Evolutionary conservation across 345 rosid genomes (phyloP).

Genomic region (Rhizophora mangle): DNA sequence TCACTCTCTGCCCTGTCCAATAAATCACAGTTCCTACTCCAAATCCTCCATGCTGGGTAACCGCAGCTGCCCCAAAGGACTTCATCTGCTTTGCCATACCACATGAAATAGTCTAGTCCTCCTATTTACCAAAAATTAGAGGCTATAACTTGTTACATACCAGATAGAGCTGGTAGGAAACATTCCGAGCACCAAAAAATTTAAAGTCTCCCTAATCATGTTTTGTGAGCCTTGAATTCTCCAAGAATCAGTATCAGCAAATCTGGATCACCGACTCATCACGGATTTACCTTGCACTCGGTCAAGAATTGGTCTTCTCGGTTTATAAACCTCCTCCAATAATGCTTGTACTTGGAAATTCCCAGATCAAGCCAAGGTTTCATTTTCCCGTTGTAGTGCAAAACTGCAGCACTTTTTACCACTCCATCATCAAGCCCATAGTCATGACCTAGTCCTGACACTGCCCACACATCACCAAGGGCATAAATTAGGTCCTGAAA

Average conservation of each 20-base stretch:
- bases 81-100: slow-evolving; percentile 15
- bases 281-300: slow-evolving; percentile 43
- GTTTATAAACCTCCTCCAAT: slow-evolving; percentile 29
- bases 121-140: slow-evolving; percentile 31
- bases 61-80: slow-evolving; percentile 10
- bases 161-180: slow-evolving; percentile 19
- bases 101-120: not conserved
- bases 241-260: slow-evolving; percentile 6
- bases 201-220: slow-evolving; percentile 7
- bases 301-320: slow-evolving; percentile 16
- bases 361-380: slow-evolving; percentile 38
- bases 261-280: slow-evolving; percentile 19
- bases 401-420: slow-evolving; percentile 22
- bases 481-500: slow-evolving; percentile 25
- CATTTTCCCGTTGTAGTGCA: slow-evolving; percentile 36
- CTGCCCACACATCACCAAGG: slow-evolving; percentile 19
- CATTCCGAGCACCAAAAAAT: slow-evolving; percentile 22
- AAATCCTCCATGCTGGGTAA: slow-evolving; percentile 13
- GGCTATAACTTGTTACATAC: slow-evolving; percentile 11
- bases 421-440: slow-evolving; percentile 16
- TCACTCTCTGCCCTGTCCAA: slow-evolving; percentile 15
- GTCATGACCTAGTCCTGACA: slow-evolving; percentile 32
- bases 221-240: slow-evolving; percentile 17
- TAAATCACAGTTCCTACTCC: slow-evolving; percentile 6
- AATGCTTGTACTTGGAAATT: slow-evolving; percentile 26